phyloP scores from a whole-genome alignment of 768 basidiomycete genomes.

The Hygrocybe punicea region DNA sequence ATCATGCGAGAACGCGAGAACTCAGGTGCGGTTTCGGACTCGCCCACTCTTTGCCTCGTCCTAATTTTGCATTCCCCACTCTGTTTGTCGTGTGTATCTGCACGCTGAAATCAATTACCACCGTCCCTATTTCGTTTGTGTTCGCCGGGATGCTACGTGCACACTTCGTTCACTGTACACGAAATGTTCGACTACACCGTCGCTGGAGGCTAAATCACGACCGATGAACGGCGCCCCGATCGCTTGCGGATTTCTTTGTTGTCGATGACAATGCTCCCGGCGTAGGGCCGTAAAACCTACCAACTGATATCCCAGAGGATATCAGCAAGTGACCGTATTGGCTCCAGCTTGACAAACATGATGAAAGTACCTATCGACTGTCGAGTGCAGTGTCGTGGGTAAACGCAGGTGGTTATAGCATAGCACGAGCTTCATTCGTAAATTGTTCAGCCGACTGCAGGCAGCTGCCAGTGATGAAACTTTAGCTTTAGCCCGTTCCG shows the following conservation, averaged over 20 bases:
- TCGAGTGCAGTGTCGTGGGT: no score
- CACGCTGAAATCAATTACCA: background rate
- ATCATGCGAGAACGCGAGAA: background rate
- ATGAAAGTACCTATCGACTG: background rate
- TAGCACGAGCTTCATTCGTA: no score
- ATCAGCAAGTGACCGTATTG: background rate
- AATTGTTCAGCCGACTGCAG: no score
- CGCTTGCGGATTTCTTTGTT: background rate
- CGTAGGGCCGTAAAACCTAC: background rate
- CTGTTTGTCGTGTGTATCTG: background rate
- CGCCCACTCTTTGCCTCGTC: no score
- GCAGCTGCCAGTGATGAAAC: no score
- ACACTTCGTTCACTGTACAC: background rate
- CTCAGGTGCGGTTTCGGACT: background rate
- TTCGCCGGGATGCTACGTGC: background rate
- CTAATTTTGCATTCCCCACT: background rate
- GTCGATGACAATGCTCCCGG: background rate
- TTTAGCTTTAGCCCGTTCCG: no score
- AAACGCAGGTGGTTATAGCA: no score
- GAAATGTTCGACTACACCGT: background rate
- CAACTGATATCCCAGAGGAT: background rate
- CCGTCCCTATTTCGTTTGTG: background rate
- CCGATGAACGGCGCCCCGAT: background rate
- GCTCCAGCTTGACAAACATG: background rate
- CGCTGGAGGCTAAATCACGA: background rate